A percentile compares a stretch with the other conserved stretches of the same genome.
Evolutionary conservation across 1,139 yeast genomes (phyloP).

Genomic region (Magnusiomyces fungicola): DNA sequence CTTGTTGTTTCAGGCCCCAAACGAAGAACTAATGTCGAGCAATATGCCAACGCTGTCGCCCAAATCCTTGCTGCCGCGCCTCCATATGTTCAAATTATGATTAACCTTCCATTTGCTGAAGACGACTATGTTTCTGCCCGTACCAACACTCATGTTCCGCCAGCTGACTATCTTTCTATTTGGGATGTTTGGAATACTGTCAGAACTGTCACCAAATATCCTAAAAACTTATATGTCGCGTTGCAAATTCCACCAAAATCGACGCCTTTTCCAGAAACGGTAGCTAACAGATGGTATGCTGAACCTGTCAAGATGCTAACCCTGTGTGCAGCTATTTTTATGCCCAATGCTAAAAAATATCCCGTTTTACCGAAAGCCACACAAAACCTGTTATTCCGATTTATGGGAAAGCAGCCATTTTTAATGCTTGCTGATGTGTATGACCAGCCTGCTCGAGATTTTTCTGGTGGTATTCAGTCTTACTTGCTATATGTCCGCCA

Average conservation of each 20-base stretch:
- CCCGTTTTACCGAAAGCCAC: conserved; percentile 55
- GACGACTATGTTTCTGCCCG: conserved; percentile 30
- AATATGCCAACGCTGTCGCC: conserved; percentile 40
- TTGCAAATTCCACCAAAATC: conserved; percentile 42
- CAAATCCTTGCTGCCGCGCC: conserved; percentile 24
- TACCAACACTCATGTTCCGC: conserved; percentile 33
- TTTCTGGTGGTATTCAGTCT: conserved; percentile 40
- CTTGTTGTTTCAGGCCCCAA: conserved; percentile 56
- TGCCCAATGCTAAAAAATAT: conserved; percentile 49
- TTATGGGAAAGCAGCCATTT: conserved; percentile 31
- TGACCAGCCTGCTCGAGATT: conserved; percentile 19
- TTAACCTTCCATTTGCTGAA: conserved; percentile 41
- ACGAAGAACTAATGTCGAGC: conserved; percentile 44
- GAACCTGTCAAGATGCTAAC: conserved; percentile 56
- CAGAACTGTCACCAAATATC: conserved; percentile 46
- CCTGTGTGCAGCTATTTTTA: conserved; percentile 46
- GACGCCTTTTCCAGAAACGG: conserved; percentile 39
- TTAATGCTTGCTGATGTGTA: conserved; percentile 30
- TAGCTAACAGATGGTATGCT: conserved; percentile 52
- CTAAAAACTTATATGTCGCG: conserved; percentile 46
- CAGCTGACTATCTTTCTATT: conserved; percentile 47
- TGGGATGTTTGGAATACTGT: conserved; percentile 70
- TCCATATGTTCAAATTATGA: conserved; percentile 29
- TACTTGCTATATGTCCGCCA: conserved; percentile 50
- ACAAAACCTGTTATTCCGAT: conserved; percentile 40